Percentiles rank a stretch among this genome's conserved stretches.
These are phyloP conservation scores for Cruciata laevipes DNA, from an alignment of 257 asterid genomes.

Conservation along the genomic window DNA sequence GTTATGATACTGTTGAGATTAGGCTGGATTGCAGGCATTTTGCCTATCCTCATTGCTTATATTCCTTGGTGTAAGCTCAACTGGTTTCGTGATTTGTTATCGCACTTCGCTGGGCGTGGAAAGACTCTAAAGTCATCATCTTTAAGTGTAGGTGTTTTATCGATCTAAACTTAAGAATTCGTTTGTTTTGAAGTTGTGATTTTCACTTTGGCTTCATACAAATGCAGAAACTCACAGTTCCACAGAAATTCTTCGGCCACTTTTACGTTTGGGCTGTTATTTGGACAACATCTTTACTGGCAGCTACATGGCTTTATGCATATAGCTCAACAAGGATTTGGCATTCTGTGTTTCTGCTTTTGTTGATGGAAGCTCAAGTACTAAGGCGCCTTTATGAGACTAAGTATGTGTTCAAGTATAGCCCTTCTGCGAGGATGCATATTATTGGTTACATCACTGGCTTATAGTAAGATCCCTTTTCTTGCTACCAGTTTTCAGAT, in stretches of 20 bases:
- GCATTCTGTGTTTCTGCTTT: constrained; percentile 66
- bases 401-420: constrained; percentile 67
- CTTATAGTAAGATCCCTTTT: constrained; percentile 44
- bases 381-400: constrained; percentile 74
- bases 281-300: constrained; percentile 67
- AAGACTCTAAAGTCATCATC: constrained; percentile 61
- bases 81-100: constrained; percentile 32
- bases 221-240: constrained; percentile 69
- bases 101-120: constrained; percentile 49
- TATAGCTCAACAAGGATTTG: constrained; percentile 33
- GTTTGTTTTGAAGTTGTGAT: neutral
- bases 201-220: neutral
- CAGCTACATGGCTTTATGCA: constrained; percentile 62
- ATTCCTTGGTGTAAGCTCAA: constrained; percentile 37
- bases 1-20: constrained; percentile 41
- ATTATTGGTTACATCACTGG: constrained; percentile 64
- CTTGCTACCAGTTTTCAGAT: neutral
- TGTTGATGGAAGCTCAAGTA: constrained; percentile 78
- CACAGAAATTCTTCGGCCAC: constrained; percentile 76
- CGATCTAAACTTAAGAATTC: neutral
- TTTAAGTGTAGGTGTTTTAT: constrained; percentile 28
- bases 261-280: constrained; percentile 59
- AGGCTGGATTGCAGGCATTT: constrained; percentile 58
- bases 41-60: constrained; percentile 47
- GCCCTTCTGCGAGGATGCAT: constrained; percentile 89